Conservation (phyloP, 1,284 basidiomycete species). For the Irpex lacteus region DNA sequence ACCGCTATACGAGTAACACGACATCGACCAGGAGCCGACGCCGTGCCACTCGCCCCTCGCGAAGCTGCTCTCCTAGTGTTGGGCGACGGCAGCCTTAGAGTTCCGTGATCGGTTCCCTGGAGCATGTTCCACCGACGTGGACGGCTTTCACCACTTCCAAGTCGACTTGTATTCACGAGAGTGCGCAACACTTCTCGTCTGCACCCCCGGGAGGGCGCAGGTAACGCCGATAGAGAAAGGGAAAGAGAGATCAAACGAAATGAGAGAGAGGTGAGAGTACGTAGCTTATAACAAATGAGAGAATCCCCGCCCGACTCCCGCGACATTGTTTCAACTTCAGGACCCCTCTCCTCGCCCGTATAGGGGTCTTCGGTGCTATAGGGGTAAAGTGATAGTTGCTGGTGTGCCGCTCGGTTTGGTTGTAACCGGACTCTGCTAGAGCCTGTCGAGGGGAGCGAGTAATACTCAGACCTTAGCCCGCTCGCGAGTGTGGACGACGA, state of each 20-base stretch:
- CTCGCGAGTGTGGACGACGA: constrained; percentile 21
- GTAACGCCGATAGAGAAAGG: background rate
- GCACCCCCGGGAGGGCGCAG: background rate
- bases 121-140: background rate
- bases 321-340: constrained; percentile 10
- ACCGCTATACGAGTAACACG: background rate
- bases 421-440: constrained; percentile 20
- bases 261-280: constrained; percentile 6
- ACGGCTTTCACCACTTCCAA: background rate
- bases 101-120: background rate
- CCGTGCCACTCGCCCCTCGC: background rate
- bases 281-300: constrained; percentile 5
- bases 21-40: background rate
- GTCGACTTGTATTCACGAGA: background rate
- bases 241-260: background rate
- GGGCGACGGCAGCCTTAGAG: background rate
- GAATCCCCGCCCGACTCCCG: constrained; percentile 8
- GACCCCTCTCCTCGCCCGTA: background rate
- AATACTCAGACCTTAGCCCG: constrained; percentile 31
- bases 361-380: constrained; percentile 14
- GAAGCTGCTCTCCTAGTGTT: background rate
- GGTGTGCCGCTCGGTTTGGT: constrained; percentile 21
- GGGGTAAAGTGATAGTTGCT: constrained; percentile 15
- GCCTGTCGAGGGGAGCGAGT: constrained; percentile 20
- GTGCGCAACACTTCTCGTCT: constrained; percentile 6